Evolutionary conservation across 2,329 filamentous ascomycete genomes (phyloP).

Genomic region (Cladosporium sp.): DNA sequence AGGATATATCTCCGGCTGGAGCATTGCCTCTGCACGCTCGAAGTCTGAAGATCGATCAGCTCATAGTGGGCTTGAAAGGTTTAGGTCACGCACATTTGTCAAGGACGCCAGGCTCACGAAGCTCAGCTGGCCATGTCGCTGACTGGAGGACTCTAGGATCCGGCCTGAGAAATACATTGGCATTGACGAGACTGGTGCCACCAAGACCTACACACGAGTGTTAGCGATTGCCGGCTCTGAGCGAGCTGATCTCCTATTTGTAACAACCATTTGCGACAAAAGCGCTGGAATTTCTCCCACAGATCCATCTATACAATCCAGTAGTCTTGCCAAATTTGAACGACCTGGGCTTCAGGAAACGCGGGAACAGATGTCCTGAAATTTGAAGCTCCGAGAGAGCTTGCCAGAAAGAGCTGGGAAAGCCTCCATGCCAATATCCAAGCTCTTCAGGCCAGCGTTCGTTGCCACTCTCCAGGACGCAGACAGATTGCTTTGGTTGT

Average conservation of each 20-base stretch:
- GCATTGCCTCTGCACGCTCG: conserved; percentile 49
- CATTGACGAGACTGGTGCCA: conserved; percentile 63
- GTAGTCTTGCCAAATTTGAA: conserved; percentile 52
- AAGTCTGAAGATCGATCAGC: conserved; percentile 46
- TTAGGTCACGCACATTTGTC: neutral
- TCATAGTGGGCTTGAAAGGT: too few species aligned
- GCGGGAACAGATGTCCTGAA: conserved; percentile 49
- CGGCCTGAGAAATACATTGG: conserved; percentile 62
- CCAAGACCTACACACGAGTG: conserved; percentile 50
- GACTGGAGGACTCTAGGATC: conserved; percentile 52
- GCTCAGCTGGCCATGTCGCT: conserved; percentile 25
- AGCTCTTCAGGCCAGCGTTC: conserved; percentile 63
- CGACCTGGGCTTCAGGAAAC: conserved; percentile 35
- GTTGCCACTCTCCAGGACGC: conserved; percentile 60
- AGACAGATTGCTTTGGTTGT: conserved; percentile 50
- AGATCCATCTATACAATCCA: conserved; percentile 60
- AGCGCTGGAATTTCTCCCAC: conserved; percentile 61
- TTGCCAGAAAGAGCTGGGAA: conserved; percentile 48
- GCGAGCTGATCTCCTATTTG: neutral
- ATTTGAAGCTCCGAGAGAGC: conserved; percentile 52
- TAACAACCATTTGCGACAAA: conserved; percentile 54
- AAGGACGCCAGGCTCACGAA: neutral
- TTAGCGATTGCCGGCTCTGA: neutral
- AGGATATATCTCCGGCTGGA: conserved; percentile 58
- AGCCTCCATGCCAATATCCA: conserved; percentile 28